Evolutionary conservation across 805 yeast species (phyloP).

Genomic region (Candida vaughaniae): DNA sequence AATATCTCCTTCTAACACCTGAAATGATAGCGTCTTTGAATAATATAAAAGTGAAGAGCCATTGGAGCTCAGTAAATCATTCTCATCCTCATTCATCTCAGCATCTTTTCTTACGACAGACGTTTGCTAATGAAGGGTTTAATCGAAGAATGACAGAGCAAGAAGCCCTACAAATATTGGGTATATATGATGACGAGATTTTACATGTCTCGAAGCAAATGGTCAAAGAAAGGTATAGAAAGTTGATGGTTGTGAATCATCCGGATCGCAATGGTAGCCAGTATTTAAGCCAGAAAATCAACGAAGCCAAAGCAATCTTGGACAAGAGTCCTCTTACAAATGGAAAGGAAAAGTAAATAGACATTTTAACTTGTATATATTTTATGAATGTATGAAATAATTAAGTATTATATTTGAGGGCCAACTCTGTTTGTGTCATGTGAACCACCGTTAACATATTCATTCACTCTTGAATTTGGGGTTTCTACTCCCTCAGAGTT

Average conservation of each 20-base stretch:
- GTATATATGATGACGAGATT: slow-evolving; percentile 42
- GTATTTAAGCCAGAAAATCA: slow-evolving; percentile 40
- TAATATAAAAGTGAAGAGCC: slow-evolving; percentile 20
- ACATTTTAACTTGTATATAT: not conserved
- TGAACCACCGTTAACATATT: not conserved
- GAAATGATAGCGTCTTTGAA: slow-evolving; percentile 36
- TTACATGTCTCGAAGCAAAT: slow-evolving; percentile 34
- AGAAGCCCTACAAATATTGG: slow-evolving; percentile 41
- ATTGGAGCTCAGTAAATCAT: not conserved
- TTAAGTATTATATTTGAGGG: not conserved
- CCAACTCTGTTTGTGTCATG: not conserved
- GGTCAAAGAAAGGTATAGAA: slow-evolving; percentile 35
- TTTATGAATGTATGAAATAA: not conserved
- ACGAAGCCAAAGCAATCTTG: slow-evolving; percentile 42
- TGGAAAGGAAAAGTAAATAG: slow-evolving; percentile 1
- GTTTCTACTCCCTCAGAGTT: not conserved
- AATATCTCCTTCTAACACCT: slow-evolving; percentile 30
- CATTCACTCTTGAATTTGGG: not conserved
- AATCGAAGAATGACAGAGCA: slow-evolving; percentile 40
- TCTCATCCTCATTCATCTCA: slow-evolving; percentile 12
- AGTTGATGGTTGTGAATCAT: slow-evolving; percentile 41
- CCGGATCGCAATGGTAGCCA: slow-evolving; percentile 43
- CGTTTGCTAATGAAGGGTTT: slow-evolving; percentile 37
- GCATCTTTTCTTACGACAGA: slow-evolving; percentile 13
- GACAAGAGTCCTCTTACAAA: slow-evolving; percentile 35